Base-by-base conservation (phyloP, 2,329 filamentous ascomycete species). In the Xenoacremonium recifei region DNA sequence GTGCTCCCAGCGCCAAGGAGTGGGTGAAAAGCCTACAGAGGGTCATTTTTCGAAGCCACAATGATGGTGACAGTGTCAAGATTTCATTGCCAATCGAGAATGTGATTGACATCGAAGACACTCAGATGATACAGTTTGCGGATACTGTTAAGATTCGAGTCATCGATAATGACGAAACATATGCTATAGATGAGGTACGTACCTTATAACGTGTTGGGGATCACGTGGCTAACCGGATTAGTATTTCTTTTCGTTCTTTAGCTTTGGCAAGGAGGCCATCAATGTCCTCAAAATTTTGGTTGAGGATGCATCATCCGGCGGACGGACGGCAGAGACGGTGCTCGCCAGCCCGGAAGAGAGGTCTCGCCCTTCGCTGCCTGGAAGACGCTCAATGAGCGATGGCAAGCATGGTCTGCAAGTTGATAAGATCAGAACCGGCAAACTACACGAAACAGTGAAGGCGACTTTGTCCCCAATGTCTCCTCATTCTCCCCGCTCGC, bases 181-280 rank as follows among this genome's bases (percentile, higher is more conserved):
- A 87, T 66, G 91, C 91, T 3, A 88, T 97, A 50, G 93, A 99
- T 57, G 93, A 99, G 75, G 87, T 89, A 70, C 50, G 69, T 60
- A n/a, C 13, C 4, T 2, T 40, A n/a, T n/a, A n/a, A n/a, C n/a
- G n/a, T 2, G 7, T 18, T 19, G 12, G 2, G 16, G 21, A 17
- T 11, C 6, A 13, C 4, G 25, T 5, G n/a, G 25, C 49, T 54
- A 25, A 51, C 35, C 6, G 3, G n/a, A 7, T 33, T 10, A 91
- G 82, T 96, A 97, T 63, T 97, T 95, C 63, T 97, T 99, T 64
- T 93, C 91, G 0, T 97, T 97, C 67, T 96, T 96, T 63, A 86
- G 81, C 53, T 84, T 84, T 49, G 90, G 90, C 6, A 83, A 87
- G 56, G 88, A 96, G 55, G 92, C 89, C 12, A 80, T 95, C 49